Evolutionary conservation across 1,139 yeast species (phyloP), one percentile per base, ranked within the genome.

Genomic region (Scheffersomyces cryptocercus): DNA sequence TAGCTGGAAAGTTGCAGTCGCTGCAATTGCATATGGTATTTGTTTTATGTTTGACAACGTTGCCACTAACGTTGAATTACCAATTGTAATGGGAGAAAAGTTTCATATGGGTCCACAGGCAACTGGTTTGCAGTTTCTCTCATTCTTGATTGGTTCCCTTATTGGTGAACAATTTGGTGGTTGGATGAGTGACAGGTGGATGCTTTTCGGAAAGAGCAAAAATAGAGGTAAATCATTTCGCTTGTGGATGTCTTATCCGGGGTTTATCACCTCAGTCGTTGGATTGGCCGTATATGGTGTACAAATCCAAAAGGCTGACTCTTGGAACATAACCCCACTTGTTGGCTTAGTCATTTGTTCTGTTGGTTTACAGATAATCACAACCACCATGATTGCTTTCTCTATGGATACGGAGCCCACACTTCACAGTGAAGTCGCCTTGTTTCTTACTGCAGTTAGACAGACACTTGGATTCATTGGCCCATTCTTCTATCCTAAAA

Each of bases 81-180:
- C 61, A 5, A 38, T 43, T 14, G 46, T 56, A 15, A 54, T 51
- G 45, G 48, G 43, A 31, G 42, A 45, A 15, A 54, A 54, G 37
- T 56, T 53, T 29, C 39, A 36, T 5, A 46, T 56, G 34, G 53
- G 55, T 38, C 50, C 59, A 4, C 61, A 56, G 38, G 54, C 52
- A 31, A 48, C 56, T 33, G 61, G 59, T 9, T 38, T 56, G 20
- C 61, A 56, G 45, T 56, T 55, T 35, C 35, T 56, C 28, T 46
- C 56, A 29, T 47, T 56, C 20, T 49, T 56, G 5, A 29, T 56
- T 7, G 61, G 61, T 14, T 41, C 54, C 29, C 41, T 55, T n/a
- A 14, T 55, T 15, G 61, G 61, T 15, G 61, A 56, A 35, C 48
- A 43, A 35, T 40, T 54, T 20, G 59, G 61, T 24, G 61, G 61